Evolutionary conservation across 2,329 filamentous ascomycete species (phyloP).

Genomic region (Zasmidium cellare): DNA sequence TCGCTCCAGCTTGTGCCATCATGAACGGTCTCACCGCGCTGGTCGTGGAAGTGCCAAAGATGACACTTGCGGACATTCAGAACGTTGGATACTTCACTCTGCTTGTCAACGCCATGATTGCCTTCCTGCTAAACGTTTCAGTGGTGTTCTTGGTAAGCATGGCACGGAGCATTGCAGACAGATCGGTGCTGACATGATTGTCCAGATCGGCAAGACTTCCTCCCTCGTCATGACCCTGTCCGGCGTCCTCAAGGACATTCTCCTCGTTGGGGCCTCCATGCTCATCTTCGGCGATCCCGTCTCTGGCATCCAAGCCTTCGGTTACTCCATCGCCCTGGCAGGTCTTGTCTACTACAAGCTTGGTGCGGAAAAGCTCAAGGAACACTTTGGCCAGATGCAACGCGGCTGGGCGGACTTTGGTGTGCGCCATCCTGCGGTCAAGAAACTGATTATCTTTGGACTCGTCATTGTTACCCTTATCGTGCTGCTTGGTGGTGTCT

Average conservation of each 20-base stretch:
- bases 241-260: constrained; percentile 84
- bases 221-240: constrained; percentile 83
- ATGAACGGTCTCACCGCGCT: constrained; percentile 78
- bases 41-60: constrained; percentile 69
- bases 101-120: constrained; percentile 73
- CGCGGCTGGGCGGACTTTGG: constrained; percentile 88
- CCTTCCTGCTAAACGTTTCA: constrained; percentile 80
- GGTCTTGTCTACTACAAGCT: constrained; percentile 88
- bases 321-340: constrained; percentile 75
- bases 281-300: constrained; percentile 78
- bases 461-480: constrained; percentile 65
- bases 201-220: constrained; percentile 81
- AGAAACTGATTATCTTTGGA: constrained; percentile 73
- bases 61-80: constrained; percentile 70
- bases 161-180: neutral
- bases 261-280: constrained; percentile 78
- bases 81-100: constrained; percentile 72
- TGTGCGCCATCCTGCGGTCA: constrained; percentile 70
- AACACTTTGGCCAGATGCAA: constrained; percentile 69
- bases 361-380: constrained; percentile 78
- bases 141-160: constrained; percentile 77
- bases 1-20: constrained; percentile 77
- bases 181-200: neutral
- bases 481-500: constrained; percentile 61
- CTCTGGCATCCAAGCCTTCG: constrained; percentile 74